A percentile compares a stretch with the other conserved stretches of the same genome.
Evolutionary conservation across 768 basidiomycete genomes (phyloP).

Genomic region (Candolleomyces eurysporus): DNA sequence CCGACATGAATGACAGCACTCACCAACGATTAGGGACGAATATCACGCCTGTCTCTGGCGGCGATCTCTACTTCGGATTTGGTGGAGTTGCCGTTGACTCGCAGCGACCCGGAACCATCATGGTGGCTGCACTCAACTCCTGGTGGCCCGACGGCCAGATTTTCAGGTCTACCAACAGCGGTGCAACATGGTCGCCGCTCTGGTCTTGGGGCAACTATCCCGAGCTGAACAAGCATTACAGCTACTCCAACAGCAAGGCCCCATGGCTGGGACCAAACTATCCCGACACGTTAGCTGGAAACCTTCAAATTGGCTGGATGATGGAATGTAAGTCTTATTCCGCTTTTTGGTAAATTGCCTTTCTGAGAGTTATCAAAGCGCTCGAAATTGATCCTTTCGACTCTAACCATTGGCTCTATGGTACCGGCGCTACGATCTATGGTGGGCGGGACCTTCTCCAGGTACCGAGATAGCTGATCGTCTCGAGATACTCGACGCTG

Average conservation of each 20-base stretch:
- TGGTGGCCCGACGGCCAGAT: conserved; percentile 71
- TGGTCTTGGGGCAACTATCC: conserved; percentile 56
- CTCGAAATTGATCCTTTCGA: conserved; percentile 64
- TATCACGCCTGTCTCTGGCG: conserved; percentile 61
- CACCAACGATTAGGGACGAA: conserved; percentile 41
- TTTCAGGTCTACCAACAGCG: conserved; percentile 57
- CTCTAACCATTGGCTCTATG: conserved; percentile 68
- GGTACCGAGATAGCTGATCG: conserved; percentile 16
- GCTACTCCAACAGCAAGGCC: conserved; percentile 51
- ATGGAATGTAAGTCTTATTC: conserved; percentile 48
- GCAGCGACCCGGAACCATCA: conserved; percentile 59
- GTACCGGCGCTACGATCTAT: conserved; percentile 65
- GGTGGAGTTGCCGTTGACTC: conserved; percentile 61
- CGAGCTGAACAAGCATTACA: conserved; percentile 48
- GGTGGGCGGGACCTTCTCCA: conserved; percentile 55
- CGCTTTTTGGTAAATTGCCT: background rate
- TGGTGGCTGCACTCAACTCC: conserved; percentile 65
- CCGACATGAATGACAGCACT: background rate
- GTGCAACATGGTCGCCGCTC: conserved; percentile 55
- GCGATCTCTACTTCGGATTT: conserved; percentile 60
- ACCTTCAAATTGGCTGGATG: conserved; percentile 66
- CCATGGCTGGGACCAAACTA: conserved; percentile 58
- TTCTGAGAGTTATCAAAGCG: conserved; percentile 24
- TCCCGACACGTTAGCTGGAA: conserved; percentile 41
- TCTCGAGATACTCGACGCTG: background rate